Base-by-base conservation (phyloP, 495 filamentous ascomycete species). In the Saxispiralis lemnorum region DNA sequence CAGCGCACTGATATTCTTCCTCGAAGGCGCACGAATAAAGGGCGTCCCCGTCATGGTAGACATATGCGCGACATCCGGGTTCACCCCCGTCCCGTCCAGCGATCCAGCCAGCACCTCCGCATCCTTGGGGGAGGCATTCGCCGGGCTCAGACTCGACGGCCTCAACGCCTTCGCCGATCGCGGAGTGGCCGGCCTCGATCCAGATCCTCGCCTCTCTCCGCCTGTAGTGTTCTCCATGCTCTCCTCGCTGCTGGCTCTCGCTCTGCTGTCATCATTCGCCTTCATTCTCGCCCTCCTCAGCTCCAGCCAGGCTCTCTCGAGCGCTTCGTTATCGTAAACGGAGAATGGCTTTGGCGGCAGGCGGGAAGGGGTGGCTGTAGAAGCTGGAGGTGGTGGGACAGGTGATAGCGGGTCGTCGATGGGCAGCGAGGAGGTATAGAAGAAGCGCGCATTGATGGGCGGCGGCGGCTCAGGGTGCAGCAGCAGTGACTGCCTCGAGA, bases 331-430 rank as follows among this genome's bases (percentile, higher is more conserved):
- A 43, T 65, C 62, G 33, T 61, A 63, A 17, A 41, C 36, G 7
- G 62, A 65, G 42, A 65, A 65, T 0, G 62, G 59, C 38, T 59
- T 55, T 6, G 62, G 61, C 19, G 60, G 57, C 9, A 56, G 56
- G 31, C 44, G 47, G 7, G 51, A 32, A 12, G 19, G 37, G 1
- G 55, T 47, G 24, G 24, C 9, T 9, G 24, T 9, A 9, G 24
- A 28, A 28, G 24, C 24, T 28, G 24, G 24, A n/a, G 59, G 59
- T 10, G 62, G 59, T 13, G 59, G 62, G 7, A 65, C 41, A 9
- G 62, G 58, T 12, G 62, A 63, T 0, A 65, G 56, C 28, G 62
- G 61, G 45, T 65, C 62, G 51, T 65, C 62, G 16, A 65, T 58
- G 35, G 59, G 54, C 6, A 63, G 43, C 5, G 56, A 59, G 9